phyloP scores from a whole-genome alignment of 108 stramenopile species.

The Nitzschia inconspicua region DNA sequence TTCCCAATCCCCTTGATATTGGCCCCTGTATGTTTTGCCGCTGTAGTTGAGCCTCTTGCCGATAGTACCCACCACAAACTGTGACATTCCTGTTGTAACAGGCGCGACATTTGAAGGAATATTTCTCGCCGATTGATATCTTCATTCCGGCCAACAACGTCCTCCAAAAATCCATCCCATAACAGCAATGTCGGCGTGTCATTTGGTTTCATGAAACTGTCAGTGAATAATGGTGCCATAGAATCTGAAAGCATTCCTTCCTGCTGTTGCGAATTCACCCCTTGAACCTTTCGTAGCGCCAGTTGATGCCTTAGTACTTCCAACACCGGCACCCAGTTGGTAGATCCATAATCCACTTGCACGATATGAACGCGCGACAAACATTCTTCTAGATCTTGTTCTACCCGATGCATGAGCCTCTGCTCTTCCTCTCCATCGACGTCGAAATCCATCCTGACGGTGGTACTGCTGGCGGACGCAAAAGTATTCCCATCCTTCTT shows the following conservation, averaged over 20 bases:
- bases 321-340: conserved; percentile 19
- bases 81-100: conserved; percentile 11
- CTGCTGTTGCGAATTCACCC: no score
- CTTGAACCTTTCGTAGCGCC: no score
- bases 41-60: neutral
- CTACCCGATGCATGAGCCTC: neutral
- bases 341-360: neutral
- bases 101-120: conserved; percentile 11
- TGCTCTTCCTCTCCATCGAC: neutral
- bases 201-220: no score
- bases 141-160: neutral
- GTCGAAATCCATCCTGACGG: neutral
- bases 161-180: conserved; percentile 36
- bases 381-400: conserved; percentile 20
- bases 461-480: neutral
- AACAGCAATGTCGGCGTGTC: conserved; percentile 22
- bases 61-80: conserved; percentile 5
- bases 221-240: no score
- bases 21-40: neutral
- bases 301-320: conserved; percentile 11
- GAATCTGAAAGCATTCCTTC: no score
- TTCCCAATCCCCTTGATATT: neutral
- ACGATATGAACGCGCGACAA: conserved; percentile 24
- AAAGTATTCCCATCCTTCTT: neutral
- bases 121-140: conserved; percentile 8